Evolutionary conservation across 2,329 filamentous ascomycete genomes (phyloP), one percentile per base, ranked within the genome.

Genomic region (Elsinoe australis): DNA sequence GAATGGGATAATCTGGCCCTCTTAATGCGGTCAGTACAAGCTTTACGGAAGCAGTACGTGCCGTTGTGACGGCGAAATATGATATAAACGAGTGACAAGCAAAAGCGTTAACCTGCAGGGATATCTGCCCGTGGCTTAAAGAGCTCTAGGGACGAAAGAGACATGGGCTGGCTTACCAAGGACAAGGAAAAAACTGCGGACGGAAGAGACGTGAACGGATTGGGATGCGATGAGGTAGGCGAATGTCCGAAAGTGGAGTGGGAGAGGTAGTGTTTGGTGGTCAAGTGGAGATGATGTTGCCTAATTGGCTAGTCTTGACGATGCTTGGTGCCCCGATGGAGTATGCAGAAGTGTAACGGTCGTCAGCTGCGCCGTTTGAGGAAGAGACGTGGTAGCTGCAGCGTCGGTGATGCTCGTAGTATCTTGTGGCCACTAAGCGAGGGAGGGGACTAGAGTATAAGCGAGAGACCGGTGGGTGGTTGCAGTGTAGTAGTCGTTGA

Each of bases 321-420:
- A 17, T 24, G 29, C 39, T 32, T 44, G 39, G 28, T 32, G 39
- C 21, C 26, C 39, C 21, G 26, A 44, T 31, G 15, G 24, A 32
- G 28, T 10, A 24, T 44, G 39, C 39, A 44, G 39, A 44, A 44
- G 24, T 32, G 39, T 15, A 44, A 44, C 39, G 39, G 39, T 44
- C 17, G 39, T 32, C 14, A 19, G 39, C 39, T 44, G 12, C 24
- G 15, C 39, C 26, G 39, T 44, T 44, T 44, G 21, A 12, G 28
- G 26, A 32, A 29, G 10, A 15, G 17, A 15, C 22, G 5, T 17
- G 39, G 5, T 29, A 12, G 39, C 39, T 44, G 39, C 39, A 44
- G 39, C n/a, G 7, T 44, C 39, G 39, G 39, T 29, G 39, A 44
- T 44, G 24, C 39, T 44, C 39, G 39, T 31, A 14, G 33, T 15